Evolutionary conservation across 805 yeast genomes (phyloP).

Genomic region (Scheffersomyces amazonensis): DNA sequence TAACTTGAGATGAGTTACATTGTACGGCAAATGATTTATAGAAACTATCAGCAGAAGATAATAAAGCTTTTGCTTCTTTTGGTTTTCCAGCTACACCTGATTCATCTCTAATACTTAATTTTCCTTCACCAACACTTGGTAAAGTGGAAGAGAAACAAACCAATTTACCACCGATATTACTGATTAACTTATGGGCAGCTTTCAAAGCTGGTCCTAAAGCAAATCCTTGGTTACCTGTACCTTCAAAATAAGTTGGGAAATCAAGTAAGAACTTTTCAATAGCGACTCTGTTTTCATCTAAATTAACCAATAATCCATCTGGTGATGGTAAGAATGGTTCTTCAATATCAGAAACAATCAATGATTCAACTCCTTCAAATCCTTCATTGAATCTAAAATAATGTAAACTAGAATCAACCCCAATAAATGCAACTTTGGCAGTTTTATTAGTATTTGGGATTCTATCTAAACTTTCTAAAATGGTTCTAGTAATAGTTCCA

Average conservation of each 20-base stretch:
- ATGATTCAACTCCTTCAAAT: slow-evolving; percentile 55
- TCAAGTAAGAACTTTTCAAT: slow-evolving; percentile 71
- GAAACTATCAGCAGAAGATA: slow-evolving; percentile 76
- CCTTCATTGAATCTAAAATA: slow-evolving; percentile 70
- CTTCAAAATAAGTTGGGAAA: slow-evolving; percentile 69
- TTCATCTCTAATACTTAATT: slow-evolving; percentile 77
- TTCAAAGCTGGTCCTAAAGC: slow-evolving; percentile 92
- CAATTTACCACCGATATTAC: slow-evolving; percentile 86
- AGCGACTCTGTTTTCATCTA: slow-evolving; percentile 65
- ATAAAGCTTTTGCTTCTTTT: slow-evolving; percentile 74
- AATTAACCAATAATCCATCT: slow-evolving; percentile 71
- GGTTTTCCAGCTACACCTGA: slow-evolving; percentile 68
- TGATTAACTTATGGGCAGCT: slow-evolving; percentile 77
- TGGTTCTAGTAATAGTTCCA: slow-evolving; percentile 84
- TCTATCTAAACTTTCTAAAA: slow-evolving; percentile 80
- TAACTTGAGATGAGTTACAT: slow-evolving; percentile 88
- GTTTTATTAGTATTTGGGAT: slow-evolving; percentile 84
- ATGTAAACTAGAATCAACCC: slow-evolving; percentile 83
- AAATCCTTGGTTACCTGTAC: slow-evolving; percentile 57
- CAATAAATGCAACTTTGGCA: slow-evolving; percentile 80
- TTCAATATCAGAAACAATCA: slow-evolving; percentile 87
- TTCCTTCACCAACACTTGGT: slow-evolving; percentile 85
- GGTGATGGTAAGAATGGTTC: slow-evolving; percentile 94
- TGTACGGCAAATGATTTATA: slow-evolving; percentile 95
- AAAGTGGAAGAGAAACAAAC: slow-evolving; percentile 73